These are phyloP conservation scores for Guyanaporus albipodus DNA, from an alignment of 768 basidiomycete species.

Conservation along the genomic window DNA sequence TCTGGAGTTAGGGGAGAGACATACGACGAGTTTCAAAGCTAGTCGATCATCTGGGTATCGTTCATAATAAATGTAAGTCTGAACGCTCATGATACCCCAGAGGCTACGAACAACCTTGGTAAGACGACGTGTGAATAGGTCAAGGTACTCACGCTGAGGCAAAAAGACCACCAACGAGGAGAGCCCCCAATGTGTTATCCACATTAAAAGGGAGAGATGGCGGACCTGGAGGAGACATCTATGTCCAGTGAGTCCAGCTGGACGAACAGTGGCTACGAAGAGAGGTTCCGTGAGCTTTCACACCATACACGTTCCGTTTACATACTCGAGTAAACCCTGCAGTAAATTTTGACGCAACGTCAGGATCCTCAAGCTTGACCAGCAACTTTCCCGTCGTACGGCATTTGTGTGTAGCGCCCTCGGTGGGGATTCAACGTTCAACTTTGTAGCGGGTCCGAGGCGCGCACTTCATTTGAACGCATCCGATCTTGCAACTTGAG, in stretches of 20 bases:
- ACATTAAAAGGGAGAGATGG: conserved; percentile 31
- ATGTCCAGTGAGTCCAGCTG: neutral
- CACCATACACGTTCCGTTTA: no score
- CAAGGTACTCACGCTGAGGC: conserved; percentile 46
- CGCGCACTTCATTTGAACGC: no score
- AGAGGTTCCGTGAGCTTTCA: no score
- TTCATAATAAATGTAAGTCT: conserved; percentile 50
- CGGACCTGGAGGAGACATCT: conserved; percentile 9
- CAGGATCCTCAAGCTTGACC: no score
- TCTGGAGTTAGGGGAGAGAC: conserved; percentile 2
- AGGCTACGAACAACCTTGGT: conserved; percentile 33
- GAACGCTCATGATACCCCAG: conserved; percentile 56
- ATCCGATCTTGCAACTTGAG: neutral
- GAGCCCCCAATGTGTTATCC: conserved; percentile 48
- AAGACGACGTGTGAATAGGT: neutral
- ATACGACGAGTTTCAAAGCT: conserved; percentile 37
- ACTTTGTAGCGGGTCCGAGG: no score
- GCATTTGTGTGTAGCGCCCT: no score
- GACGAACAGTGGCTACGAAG: no score
- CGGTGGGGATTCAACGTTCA: no score
- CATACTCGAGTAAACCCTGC: no score
- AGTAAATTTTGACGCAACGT: no score
- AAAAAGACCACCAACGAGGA: conserved; percentile 50
- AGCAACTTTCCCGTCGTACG: no score
- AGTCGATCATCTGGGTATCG: conserved; percentile 32